A percentile compares a stretch with the other conserved stretches of the same genome.
phyloP scores from a whole-genome alignment of 1,139 yeast species.

The Pichia norvegensis region DNA sequence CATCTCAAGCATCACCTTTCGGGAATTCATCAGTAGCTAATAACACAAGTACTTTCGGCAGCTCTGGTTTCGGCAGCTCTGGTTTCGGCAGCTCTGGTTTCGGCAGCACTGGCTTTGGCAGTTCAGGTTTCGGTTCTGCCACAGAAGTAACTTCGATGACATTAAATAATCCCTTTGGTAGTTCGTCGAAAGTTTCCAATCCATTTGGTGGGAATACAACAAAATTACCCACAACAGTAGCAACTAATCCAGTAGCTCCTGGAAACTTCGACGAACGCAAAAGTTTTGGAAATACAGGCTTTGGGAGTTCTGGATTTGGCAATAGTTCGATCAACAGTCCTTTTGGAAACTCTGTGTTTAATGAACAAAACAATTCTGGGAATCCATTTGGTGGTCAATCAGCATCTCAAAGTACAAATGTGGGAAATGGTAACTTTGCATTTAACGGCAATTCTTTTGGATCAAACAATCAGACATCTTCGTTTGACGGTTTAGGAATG shows the following conservation, averaged over 20 bases:
- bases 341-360: constrained; percentile 3
- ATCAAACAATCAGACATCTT: constrained; percentile 1
- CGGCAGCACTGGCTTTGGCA: constrained; percentile 1
- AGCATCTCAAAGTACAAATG: not conserved
- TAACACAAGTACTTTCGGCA: constrained; percentile 10
- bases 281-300: not conserved
- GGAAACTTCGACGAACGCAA: no score
- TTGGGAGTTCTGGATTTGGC: constrained; percentile 4
- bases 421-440: not conserved
- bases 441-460: not conserved
- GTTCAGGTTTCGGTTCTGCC: not conserved
- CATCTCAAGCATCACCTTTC: constrained; percentile 9
- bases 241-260: no score
- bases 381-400: constrained; percentile 1
- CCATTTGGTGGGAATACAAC: constrained; percentile 10
- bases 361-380: not conserved
- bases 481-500: constrained; percentile 9
- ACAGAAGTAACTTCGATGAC: not conserved
- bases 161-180: constrained; percentile 10
- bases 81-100: constrained; percentile 12
- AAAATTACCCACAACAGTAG: constrained; percentile 1
- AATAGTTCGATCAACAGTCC: not conserved
- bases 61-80: constrained; percentile 11
- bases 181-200: constrained; percentile 4
- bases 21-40: not conserved